These are phyloP conservation scores for Talaromyces sp. DNA, from an alignment of 2,329 filamentous ascomycete species.

Conservation along the genomic window DNA sequence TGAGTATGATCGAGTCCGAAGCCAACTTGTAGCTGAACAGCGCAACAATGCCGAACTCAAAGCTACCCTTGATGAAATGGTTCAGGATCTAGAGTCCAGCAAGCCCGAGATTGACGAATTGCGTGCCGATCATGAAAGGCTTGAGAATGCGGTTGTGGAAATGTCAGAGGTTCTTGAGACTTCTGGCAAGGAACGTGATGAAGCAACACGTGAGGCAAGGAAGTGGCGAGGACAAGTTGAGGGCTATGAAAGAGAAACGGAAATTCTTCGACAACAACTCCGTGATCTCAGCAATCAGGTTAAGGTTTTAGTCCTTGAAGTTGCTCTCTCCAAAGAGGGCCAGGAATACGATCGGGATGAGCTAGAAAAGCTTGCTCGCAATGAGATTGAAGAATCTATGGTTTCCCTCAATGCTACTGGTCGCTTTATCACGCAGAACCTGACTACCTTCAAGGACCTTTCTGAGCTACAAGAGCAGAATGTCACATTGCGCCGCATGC, in stretches of 20 bases:
- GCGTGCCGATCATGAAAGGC: slow-evolving; percentile 73
- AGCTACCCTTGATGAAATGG: slow-evolving; percentile 78
- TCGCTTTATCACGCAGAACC: slow-evolving; percentile 80
- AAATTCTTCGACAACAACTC: slow-evolving; percentile 80
- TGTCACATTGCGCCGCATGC: slow-evolving; percentile 74
- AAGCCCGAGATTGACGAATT: slow-evolving; percentile 86
- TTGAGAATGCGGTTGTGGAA: slow-evolving; percentile 77
- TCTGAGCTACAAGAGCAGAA: slow-evolving; percentile 86
- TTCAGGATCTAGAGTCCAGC: slow-evolving; percentile 79
- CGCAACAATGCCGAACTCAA: slow-evolving; percentile 72
- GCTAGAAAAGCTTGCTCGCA: slow-evolving; percentile 73
- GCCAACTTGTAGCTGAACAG: slow-evolving; percentile 69
- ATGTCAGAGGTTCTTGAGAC: slow-evolving; percentile 82
- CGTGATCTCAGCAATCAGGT: slow-evolving; percentile 87
- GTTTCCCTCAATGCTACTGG: slow-evolving; percentile 81
- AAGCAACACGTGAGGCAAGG: slow-evolving; percentile 72
- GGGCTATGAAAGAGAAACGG: slow-evolving; percentile 62
- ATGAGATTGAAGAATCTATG: slow-evolving; percentile 70
- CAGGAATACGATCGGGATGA: slow-evolving; percentile 75
- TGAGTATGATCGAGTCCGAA: slow-evolving; percentile 63
- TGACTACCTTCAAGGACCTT: slow-evolving; percentile 87
- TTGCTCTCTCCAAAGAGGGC: slow-evolving; percentile 72
- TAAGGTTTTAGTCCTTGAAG: slow-evolving; percentile 84
- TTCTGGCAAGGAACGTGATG: slow-evolving; percentile 75
- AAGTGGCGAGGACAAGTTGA: slow-evolving; percentile 74